phyloP scores from a whole-genome alignment of 148 eudicot genomes.

The Chenopodium suecicum region DNA sequence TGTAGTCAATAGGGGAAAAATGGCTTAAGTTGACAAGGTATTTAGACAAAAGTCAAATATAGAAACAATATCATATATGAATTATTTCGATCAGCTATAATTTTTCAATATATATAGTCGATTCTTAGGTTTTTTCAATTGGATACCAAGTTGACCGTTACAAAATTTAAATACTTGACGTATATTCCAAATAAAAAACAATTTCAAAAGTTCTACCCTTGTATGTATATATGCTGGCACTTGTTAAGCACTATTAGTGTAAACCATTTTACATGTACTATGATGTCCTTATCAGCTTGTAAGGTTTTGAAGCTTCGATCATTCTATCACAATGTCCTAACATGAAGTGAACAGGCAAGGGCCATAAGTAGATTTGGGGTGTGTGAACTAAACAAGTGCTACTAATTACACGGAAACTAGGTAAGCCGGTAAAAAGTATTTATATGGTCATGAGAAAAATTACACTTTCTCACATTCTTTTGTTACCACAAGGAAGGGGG shows the following conservation, averaged over 20 bases:
- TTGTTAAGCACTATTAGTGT: background rate
- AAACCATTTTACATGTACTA: no score
- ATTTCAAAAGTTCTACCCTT: background rate
- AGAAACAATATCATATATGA: background rate
- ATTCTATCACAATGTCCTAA: no score
- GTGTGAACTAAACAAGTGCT: no score
- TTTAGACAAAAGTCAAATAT: background rate
- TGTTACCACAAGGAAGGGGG: no score
- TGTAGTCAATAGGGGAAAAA: background rate
- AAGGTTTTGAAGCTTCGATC: background rate
- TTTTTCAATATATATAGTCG: background rate
- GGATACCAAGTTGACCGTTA: background rate
- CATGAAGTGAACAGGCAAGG: no score
- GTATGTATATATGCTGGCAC: background rate
- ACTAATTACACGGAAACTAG: no score
- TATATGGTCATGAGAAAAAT: no score
- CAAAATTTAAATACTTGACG: background rate
- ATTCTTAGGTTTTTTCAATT: background rate
- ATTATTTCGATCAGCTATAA: background rate
- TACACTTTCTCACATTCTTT: no score
- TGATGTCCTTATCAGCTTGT: background rate
- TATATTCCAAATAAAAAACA: background rate
- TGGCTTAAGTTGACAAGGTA: background rate
- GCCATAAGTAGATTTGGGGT: no score
- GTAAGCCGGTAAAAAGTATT: no score